A percentile compares a stretch with the other conserved stretches of the same genome.
These are phyloP conservation scores for Aspergillus avenaceus DNA, from an alignment of 495 filamentous ascomycete species.

Conservation along the genomic window DNA sequence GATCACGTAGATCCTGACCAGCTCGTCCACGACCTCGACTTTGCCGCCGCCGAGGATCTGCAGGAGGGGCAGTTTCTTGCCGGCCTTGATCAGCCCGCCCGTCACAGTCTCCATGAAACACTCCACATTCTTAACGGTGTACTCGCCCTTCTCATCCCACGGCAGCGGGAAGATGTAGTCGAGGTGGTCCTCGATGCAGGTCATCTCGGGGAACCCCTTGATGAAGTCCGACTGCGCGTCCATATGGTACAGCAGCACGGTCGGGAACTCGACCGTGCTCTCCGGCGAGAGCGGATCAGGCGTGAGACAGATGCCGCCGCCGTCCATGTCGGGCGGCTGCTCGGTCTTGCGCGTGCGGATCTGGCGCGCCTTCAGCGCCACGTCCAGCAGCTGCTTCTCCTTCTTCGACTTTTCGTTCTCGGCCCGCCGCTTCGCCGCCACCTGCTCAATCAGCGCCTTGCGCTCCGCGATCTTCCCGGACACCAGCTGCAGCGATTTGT, in stretches of 20 bases:
- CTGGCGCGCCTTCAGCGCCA: constrained; percentile 70
- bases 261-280: constrained; percentile 68
- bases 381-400: constrained; percentile 55
- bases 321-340: constrained; percentile 79
- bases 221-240: constrained; percentile 82
- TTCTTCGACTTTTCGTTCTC: constrained; percentile 51
- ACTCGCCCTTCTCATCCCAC: constrained; percentile 76
- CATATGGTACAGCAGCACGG: constrained; percentile 78
- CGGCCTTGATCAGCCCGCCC: constrained; percentile 82
- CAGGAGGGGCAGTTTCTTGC: constrained; percentile 74
- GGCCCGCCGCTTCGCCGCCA: constrained; percentile 35
- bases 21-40: constrained; percentile 80
- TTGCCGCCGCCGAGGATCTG: constrained; percentile 73
- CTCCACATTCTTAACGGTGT: constrained; percentile 62
- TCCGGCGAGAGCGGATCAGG: constrained; percentile 71
- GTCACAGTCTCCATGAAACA: constrained; percentile 80
- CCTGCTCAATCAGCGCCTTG: constrained; percentile 34
- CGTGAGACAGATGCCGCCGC: constrained; percentile 60
- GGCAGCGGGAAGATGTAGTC: constrained; percentile 74
- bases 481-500: constrained; percentile 53
- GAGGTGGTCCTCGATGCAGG: constrained; percentile 66
- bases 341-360: constrained; percentile 63
- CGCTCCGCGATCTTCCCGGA: constrained; percentile 51
- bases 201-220: constrained; percentile 73
- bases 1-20: constrained; percentile 77